Conservation (phyloP, 2,329 filamentous ascomycete species). For the Apiospora pterosperma region DNA sequence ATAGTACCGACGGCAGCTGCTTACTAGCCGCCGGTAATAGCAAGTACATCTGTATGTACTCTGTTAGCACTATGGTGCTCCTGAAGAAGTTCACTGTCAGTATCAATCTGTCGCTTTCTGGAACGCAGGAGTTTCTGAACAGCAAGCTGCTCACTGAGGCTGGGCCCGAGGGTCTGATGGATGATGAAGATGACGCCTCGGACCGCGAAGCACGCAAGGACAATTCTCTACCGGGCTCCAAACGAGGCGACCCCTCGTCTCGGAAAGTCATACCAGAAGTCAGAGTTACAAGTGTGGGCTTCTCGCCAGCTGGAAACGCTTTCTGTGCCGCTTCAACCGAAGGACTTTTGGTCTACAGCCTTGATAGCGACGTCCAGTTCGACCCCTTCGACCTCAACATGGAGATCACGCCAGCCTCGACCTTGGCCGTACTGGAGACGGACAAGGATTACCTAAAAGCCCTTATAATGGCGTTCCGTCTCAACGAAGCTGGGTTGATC, state of each 20-base stretch:
- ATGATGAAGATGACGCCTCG: constrained; percentile 82
- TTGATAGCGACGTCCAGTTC: constrained; percentile 81
- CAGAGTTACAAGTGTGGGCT: constrained; percentile 77
- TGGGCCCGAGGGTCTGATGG: constrained; percentile 78
- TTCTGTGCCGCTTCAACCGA: constrained; percentile 97
- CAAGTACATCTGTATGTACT: constrained; percentile 98
- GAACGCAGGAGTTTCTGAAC: constrained; percentile 96
- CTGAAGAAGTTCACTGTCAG: constrained; percentile 95
- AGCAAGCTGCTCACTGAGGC: constrained; percentile 89
- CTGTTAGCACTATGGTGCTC: constrained; percentile 86
- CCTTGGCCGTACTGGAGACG: constrained; percentile 62
- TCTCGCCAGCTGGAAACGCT: constrained; percentile 81
- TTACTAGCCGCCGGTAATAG: constrained; percentile 90
- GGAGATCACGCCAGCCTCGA: constrained; percentile 84
- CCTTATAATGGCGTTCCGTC: constrained; percentile 92
- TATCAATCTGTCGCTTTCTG: constrained; percentile 90
- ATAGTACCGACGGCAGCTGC: constrained; percentile 89
- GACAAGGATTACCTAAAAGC: constrained; percentile 86
- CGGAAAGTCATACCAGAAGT: constrained; percentile 78
- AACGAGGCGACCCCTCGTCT: constrained; percentile 74
- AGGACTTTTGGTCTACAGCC: constrained; percentile 86
- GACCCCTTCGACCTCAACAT: constrained; percentile 97
- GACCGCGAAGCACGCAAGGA: constrained; percentile 85
- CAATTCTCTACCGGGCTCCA: constrained; percentile 76
- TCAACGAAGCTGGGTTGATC: constrained; percentile 81